phyloP scores from a whole-genome alignment of 352 stramenopile genomes.

The Phytophthora agathidicida region DNA sequence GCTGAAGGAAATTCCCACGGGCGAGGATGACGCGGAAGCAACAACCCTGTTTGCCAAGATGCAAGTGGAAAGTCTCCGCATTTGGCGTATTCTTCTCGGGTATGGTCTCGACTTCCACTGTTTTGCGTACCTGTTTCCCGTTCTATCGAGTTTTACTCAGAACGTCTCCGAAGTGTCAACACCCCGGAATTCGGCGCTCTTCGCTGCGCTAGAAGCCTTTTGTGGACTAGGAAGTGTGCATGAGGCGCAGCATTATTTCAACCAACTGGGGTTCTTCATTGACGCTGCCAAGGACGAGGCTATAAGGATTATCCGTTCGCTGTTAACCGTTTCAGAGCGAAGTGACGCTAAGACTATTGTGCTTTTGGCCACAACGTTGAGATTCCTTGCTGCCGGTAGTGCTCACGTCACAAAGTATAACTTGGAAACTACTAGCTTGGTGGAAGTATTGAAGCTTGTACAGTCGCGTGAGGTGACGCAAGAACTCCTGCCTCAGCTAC shows the following conservation, averaged over 20 bases:
- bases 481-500: conserved; percentile 14
- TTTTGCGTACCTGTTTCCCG: conserved; percentile 67
- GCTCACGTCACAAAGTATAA: conserved; percentile 61
- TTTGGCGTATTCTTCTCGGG: conserved; percentile 68
- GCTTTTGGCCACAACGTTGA: conserved; percentile 42
- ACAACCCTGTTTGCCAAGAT: conserved; percentile 33
- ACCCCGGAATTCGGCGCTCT: conserved; percentile 37
- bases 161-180: conserved; percentile 4
- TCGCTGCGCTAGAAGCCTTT: conserved; percentile 56
- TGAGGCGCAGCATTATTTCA: conserved; percentile 69
- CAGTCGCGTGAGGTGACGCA: conserved; percentile 23
- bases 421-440: conserved; percentile 39
- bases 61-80: conserved; percentile 61
- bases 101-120: conserved; percentile 77
- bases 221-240: conserved; percentile 48
- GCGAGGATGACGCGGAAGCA: conserved; percentile 23
- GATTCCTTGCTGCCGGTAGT: conserved; percentile 50
- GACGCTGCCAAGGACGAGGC: conserved; percentile 35
- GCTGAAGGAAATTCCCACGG: conserved; percentile 33
- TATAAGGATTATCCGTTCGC: conserved; percentile 8
- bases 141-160: conserved; percentile 51
- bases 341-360: conserved; percentile 18
- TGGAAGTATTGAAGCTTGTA: conserved; percentile 39
- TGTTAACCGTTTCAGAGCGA: neutral
- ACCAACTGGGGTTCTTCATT: conserved; percentile 64